Conservation (phyloP, 768 basidiomycete species). For the Megacollybia marginata region DNA sequence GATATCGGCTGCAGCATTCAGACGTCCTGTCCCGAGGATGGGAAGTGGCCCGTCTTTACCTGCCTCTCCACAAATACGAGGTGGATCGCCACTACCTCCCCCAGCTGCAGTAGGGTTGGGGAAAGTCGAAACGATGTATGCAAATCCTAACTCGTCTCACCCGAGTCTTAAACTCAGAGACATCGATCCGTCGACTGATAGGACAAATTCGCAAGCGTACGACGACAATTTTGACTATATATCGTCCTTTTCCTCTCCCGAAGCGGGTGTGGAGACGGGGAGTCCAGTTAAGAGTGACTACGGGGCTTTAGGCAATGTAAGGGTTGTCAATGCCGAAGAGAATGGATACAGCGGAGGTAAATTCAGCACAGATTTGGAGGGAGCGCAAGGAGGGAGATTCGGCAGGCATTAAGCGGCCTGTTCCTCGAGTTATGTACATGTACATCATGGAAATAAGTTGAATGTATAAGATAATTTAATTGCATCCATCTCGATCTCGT, state of each 20-base stretch:
- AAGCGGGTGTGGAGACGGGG: background rate
- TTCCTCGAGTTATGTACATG: too few relatives aligned
- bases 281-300: background rate
- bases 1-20: constrained; percentile 74
- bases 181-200: background rate
- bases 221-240: background rate
- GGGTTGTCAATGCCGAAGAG: background rate
- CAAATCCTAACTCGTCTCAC: too few relatives aligned
- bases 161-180: too few relatives aligned
- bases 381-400: too few relatives aligned
- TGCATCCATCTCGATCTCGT: too few relatives aligned
- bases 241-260: background rate
- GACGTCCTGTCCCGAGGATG: constrained; percentile 36
- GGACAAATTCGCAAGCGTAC: background rate
- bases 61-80: background rate
- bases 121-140: too few relatives aligned
- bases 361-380: background rate
- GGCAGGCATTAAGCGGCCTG: too few relatives aligned
- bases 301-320: background rate
- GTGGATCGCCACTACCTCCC: too few relatives aligned
- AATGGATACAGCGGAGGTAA: background rate
- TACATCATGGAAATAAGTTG: too few relatives aligned
- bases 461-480: too few relatives aligned
- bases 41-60: constrained; percentile 8
- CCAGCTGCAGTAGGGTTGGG: too few relatives aligned